Conservation (phyloP, 2,329 filamentous ascomycete species). For the Botrytis squamosa region DNA sequence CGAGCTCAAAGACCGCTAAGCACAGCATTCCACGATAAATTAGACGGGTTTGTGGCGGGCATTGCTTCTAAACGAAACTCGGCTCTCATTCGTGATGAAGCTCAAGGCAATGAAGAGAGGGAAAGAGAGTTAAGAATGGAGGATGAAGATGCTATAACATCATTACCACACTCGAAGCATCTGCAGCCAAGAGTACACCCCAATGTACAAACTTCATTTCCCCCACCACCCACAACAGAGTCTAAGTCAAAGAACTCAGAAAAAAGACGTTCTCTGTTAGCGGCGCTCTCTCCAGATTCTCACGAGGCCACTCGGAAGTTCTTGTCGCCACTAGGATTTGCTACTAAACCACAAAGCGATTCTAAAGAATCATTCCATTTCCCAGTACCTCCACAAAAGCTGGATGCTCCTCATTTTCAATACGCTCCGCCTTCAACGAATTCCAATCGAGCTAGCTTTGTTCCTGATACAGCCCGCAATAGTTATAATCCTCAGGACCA, state of each 20-base stretch:
- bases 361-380: constrained; percentile 53
- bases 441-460: constrained; percentile 18
- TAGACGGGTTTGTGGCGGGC: constrained; percentile 83
- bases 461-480: constrained; percentile 28
- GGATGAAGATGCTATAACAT: constrained; percentile 80
- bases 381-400: constrained; percentile 49
- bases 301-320: constrained; percentile 44
- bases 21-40: constrained; percentile 76
- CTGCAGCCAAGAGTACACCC: constrained; percentile 53
- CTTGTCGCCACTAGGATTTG: constrained; percentile 30
- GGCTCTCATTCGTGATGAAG: constrained; percentile 77
- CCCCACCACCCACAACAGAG: constrained; percentile 39
- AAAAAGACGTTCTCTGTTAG: constrained; percentile 40
- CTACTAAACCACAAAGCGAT: constrained; percentile 10
- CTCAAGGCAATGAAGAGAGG: constrained; percentile 72
- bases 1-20: constrained; percentile 65
- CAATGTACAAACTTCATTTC: constrained; percentile 35
- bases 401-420: constrained; percentile 58
- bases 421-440: constrained; percentile 52
- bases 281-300: constrained; percentile 29
- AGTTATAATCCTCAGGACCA: constrained; percentile 36
- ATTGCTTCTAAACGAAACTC: constrained; percentile 87
- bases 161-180: constrained; percentile 69
- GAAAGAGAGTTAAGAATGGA: constrained; percentile 78
- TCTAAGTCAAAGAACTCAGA: constrained; percentile 51